Conservation (phyloP, 2,329 filamentous ascomycete genomes). For the Escovopsis sp. region DNA sequence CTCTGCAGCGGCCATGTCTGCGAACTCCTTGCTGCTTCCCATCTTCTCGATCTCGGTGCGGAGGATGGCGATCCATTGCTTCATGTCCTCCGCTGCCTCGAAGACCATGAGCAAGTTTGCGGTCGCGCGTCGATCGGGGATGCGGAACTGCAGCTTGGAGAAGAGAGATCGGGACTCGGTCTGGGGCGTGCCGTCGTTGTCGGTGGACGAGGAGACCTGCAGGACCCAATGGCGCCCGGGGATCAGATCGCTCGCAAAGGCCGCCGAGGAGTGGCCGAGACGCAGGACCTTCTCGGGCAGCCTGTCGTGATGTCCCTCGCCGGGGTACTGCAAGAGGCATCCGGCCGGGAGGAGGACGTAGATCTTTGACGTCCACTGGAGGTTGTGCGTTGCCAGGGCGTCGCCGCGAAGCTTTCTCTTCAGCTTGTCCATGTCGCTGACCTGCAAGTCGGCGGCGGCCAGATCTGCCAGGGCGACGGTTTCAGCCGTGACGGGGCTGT, state of each 20-base stretch:
- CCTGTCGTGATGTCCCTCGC: conserved; percentile 54
- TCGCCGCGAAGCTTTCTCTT: conserved; percentile 9
- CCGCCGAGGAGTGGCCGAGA: conserved; percentile 59
- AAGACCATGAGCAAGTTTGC: conserved; percentile 59
- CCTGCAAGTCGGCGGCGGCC: neutral
- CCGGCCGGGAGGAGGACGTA: conserved; percentile 59
- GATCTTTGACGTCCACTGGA: conserved; percentile 36
- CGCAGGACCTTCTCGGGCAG: conserved; percentile 61
- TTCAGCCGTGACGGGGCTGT: conserved; percentile 6
- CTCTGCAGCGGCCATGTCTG: conserved; percentile 41
- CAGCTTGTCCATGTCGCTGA: conserved; percentile 5
- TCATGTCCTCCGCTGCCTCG: conserved; percentile 59
- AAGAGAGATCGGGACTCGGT: conserved; percentile 46
- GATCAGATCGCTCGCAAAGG: conserved; percentile 67
- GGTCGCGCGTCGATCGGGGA: conserved; percentile 37
- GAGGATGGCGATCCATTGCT: conserved; percentile 55
- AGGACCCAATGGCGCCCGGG: conserved; percentile 70
- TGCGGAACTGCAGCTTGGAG: conserved; percentile 46
- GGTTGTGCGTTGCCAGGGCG: conserved; percentile 2
- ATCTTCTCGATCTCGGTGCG: conserved; percentile 55
- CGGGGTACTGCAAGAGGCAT: conserved; percentile 60
- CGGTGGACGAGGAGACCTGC: conserved; percentile 54
- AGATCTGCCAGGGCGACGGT: conserved; percentile 7
- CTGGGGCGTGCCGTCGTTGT: conserved; percentile 37
- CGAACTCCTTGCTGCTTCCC: conserved; percentile 49